phyloP scores from a whole-genome alignment of 768 basidiomycete species.

The Omphalotus guepiniiformis region DNA sequence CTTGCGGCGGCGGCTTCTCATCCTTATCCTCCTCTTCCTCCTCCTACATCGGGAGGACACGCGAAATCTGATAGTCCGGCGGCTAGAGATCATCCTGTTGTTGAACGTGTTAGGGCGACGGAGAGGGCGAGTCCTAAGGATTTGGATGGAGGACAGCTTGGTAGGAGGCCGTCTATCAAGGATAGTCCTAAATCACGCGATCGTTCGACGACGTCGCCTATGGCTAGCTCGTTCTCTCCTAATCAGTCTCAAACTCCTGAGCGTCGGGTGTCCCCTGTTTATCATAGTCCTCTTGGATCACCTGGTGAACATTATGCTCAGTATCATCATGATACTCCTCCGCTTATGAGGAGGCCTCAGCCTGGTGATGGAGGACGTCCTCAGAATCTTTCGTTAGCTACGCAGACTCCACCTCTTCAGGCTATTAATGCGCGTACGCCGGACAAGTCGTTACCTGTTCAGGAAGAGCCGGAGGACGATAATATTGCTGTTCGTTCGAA shows the following conservation, averaged over 20 bases:
- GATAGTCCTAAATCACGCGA: constrained; percentile 34
- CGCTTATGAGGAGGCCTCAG: constrained; percentile 23
- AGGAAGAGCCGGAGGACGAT: constrained; percentile 75
- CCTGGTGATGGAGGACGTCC: constrained; percentile 11
- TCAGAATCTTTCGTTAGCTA: constrained; percentile 35
- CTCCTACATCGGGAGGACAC: neutral
- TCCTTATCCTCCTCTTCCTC: constrained; percentile 11
- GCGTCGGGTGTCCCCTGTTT: constrained; percentile 43
- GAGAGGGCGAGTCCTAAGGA: constrained; percentile 58
- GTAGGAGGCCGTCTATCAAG: constrained; percentile 33
- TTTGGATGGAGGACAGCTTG: constrained; percentile 36
- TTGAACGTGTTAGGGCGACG: constrained; percentile 49
- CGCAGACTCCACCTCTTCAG: constrained; percentile 55
- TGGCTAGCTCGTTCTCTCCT: constrained; percentile 34
- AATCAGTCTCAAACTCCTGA: constrained; percentile 49
- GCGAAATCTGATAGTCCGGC: constrained; percentile 11
- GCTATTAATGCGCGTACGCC: constrained; percentile 52
- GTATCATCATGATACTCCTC: constrained; percentile 46
- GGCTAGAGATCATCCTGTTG: constrained; percentile 44
- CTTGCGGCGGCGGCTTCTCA: constrained; percentile 35
- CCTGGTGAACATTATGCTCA: constrained; percentile 48
- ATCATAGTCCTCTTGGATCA: constrained; percentile 43
- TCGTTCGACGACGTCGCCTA: constrained; percentile 31
- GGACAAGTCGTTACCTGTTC: constrained; percentile 70
- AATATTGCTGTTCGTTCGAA: constrained; percentile 31